Percentiles rank a stretch among this genome's conserved stretches.
Evolutionary conservation across 2,329 filamentous ascomycete genomes (phyloP).

Genomic region (Xylariales sp.): DNA sequence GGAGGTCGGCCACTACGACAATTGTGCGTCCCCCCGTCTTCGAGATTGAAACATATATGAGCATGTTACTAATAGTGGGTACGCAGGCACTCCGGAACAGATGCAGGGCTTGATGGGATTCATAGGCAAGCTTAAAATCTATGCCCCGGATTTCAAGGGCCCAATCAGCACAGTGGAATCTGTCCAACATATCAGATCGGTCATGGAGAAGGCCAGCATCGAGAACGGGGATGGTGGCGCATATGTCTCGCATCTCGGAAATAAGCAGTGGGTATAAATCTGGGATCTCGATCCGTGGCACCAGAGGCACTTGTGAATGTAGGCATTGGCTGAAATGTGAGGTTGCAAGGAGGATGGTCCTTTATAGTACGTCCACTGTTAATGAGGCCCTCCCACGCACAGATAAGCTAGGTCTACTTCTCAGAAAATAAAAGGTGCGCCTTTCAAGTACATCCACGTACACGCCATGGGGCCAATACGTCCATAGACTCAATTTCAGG

Average conservation of each 20-base stretch:
- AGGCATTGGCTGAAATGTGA: too few relatives aligned
- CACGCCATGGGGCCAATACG: too few relatives aligned
- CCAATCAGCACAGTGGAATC: not conserved
- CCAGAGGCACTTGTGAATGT: too few relatives aligned
- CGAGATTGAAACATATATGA: too few relatives aligned
- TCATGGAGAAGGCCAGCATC: constrained; percentile 7
- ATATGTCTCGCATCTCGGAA: constrained; percentile 12
- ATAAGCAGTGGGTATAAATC: constrained; percentile 12
- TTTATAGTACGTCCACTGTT: too few relatives aligned
- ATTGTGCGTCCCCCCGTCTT: not conserved
- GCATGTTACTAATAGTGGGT: not conserved
- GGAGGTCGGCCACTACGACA: not conserved
- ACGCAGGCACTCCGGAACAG: constrained; percentile 10
- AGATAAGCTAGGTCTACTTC: too few relatives aligned
- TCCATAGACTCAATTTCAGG: too few relatives aligned
- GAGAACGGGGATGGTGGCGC: constrained; percentile 5
- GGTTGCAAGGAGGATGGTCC: too few relatives aligned
- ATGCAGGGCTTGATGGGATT: not conserved
- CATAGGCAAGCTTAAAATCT: not conserved
- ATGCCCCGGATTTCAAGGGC: constrained; percentile 14
- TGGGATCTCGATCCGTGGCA: too few relatives aligned
- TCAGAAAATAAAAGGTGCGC: too few relatives aligned
- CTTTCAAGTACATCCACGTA: too few relatives aligned
- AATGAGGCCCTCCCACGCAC: too few relatives aligned
- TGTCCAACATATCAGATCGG: not conserved